A percentile compares a stretch with the other conserved stretches of the same genome.
Evolutionary conservation across 2,329 filamentous ascomycete species (phyloP).

Genomic region (Colletotrichum godetiae): DNA sequence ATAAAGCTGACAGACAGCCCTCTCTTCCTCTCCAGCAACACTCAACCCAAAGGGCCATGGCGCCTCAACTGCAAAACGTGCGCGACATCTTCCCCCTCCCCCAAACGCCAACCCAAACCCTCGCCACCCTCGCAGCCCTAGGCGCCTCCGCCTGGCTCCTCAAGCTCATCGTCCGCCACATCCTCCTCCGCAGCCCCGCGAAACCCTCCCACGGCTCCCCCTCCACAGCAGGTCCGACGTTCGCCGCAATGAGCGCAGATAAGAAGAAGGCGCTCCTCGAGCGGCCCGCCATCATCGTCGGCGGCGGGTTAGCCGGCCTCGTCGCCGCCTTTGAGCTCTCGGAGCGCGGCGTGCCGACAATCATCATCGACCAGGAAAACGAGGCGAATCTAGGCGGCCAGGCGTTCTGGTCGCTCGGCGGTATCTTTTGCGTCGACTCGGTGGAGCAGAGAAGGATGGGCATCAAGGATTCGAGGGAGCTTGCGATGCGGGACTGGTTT

Average conservation of each 20-base stretch:
- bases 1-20: background rate
- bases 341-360: slow-evolving; percentile 58
- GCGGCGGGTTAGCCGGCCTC: slow-evolving; percentile 68
- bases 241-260: slow-evolving; percentile 26
- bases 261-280: slow-evolving; percentile 28
- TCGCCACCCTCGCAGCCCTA: slow-evolving; percentile 26
- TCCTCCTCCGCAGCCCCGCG: slow-evolving; percentile 30
- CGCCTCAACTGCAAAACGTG: slow-evolving; percentile 7
- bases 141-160: slow-evolving; percentile 32
- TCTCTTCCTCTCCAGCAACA: background rate
- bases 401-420: slow-evolving; percentile 73
- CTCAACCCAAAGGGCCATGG: background rate
- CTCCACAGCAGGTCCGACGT: slow-evolving; percentile 25
- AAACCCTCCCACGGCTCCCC: slow-evolving; percentile 21
- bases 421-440: slow-evolving; percentile 70
- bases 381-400: slow-evolving; percentile 68
- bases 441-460: slow-evolving; percentile 66
- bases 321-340: slow-evolving; percentile 69
- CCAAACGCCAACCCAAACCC: slow-evolving; percentile 24
- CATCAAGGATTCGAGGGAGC: slow-evolving; percentile 66
- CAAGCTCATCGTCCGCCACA: slow-evolving; percentile 31
- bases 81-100: slow-evolving; percentile 22
- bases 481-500: slow-evolving; percentile 70
- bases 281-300: slow-evolving; percentile 65
- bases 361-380: slow-evolving; percentile 70